These are phyloP conservation scores for Phlebiopsis flavidoalba DNA, from an alignment of 768 basidiomycete species.

Conservation along the genomic window DNA sequence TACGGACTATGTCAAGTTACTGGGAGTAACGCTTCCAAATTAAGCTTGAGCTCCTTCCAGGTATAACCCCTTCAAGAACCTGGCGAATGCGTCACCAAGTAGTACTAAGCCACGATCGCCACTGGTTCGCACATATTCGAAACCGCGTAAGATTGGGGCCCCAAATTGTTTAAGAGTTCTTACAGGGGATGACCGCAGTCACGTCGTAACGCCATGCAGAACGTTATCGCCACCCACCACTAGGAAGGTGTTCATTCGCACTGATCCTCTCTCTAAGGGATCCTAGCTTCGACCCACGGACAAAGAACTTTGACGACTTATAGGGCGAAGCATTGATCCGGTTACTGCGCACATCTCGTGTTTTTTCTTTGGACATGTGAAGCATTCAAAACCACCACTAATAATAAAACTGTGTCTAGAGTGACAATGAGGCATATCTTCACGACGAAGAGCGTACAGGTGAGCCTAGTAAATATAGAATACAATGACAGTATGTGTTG, in stretches of 20 bases:
- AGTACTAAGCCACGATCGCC: slow-evolving; percentile 1
- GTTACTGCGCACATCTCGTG: slow-evolving; percentile 8
- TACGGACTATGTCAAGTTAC: neutral
- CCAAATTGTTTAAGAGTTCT: too few relatives aligned
- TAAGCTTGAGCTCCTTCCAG: neutral
- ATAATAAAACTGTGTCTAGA: neutral
- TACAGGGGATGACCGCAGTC: neutral
- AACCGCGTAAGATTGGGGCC: too few relatives aligned
- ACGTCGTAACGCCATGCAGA: slow-evolving; percentile 2
- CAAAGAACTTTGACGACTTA: slow-evolving; percentile 69
- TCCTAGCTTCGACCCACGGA: slow-evolving; percentile 75
- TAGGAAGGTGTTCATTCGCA: slow-evolving; percentile 44
- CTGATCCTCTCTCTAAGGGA: slow-evolving; percentile 62
- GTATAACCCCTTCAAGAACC: neutral
- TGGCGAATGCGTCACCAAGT: neutral
- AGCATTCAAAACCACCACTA: slow-evolving; percentile 2
- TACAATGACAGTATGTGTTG: slow-evolving; percentile 1
- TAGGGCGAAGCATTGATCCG: slow-evolving; percentile 51
- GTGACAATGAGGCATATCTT: neutral
- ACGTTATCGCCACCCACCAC: slow-evolving; percentile 19
- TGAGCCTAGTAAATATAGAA: neutral
- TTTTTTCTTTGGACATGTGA: neutral
- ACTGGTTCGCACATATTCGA: slow-evolving; percentile 3
- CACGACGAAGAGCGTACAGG: neutral
- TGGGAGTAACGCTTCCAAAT: neutral